These are phyloP conservation scores for Candida pseudoviswanathii DNA, from an alignment of 1,139 yeast species.

Conservation along the genomic window DNA sequence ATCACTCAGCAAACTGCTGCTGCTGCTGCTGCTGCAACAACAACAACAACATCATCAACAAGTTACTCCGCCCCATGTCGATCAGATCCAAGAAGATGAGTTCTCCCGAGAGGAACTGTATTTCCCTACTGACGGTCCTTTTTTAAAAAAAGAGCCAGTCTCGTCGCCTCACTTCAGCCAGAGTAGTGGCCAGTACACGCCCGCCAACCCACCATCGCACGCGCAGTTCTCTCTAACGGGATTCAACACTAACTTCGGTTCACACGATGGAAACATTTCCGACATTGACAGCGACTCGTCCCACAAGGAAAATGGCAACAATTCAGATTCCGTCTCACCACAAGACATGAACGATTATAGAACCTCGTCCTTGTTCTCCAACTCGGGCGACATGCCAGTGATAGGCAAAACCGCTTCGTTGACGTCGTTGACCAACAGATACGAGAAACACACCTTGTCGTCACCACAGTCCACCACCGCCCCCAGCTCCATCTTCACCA, in stretches of 20 bases:
- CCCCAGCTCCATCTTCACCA: conserved; percentile 16
- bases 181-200: conserved; percentile 5
- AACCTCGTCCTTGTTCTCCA: conserved; percentile 13
- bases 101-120: neutral
- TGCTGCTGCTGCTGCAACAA: neutral
- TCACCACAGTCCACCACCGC: conserved; percentile 24
- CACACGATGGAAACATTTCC: conserved; percentile 8
- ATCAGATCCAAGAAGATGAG: conserved; percentile 3
- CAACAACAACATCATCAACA: neutral
- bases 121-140: conserved; percentile 4
- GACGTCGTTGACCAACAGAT: conserved; percentile 26
- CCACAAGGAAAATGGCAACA: conserved; percentile 2
- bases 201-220: neutral
- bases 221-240: neutral
- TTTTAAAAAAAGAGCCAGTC: neutral
- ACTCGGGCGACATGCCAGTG: conserved; percentile 10
- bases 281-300: conserved; percentile 15
- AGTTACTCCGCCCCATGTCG: neutral
- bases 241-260: conserved; percentile 2
- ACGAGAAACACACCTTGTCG: conserved; percentile 30
- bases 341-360: conserved; percentile 6
- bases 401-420: conserved; percentile 17
- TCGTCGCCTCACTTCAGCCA: conserved; percentile 6
- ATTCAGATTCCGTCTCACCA: conserved; percentile 12
- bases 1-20: neutral